Evolutionary conservation across 345 rosid species (phyloP), one percentile per base, ranked within the genome.

Genomic region (Eucalyptus lansdowneana): DNA sequence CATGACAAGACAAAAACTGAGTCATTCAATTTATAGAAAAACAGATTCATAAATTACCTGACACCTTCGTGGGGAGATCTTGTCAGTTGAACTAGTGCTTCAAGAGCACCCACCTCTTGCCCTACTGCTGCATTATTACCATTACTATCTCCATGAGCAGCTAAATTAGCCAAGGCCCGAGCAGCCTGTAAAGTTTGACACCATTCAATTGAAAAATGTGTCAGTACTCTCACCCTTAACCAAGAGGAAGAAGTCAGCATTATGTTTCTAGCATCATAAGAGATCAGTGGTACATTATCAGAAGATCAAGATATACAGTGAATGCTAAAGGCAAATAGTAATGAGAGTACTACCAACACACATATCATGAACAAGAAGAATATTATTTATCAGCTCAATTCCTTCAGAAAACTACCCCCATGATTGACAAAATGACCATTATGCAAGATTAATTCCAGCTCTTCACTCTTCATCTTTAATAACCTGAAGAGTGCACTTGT

Each of bases 91-190:
- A 97, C 98, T 89, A 97, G 96, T 83, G 97, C 98, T 93, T 97
- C 98, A 54, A 97, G 95, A 88, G 98, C 99, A 90, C 98, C 99
- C 89, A 93, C 94, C 92, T 97, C 99, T 94, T 95, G 96, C 89
- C 99, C 99, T 89, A 97, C 98, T n/a, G 98, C 96, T 91, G 99
- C 95, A 93, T 97, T 96, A 83, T 96, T 96, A 53, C 93, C 95
- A 88, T 97, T 97, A 93, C 98, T 97, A 91, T 95, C 99, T 91
- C 98, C 97, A 93, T 97, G 99, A 93, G 99, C 98, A 92, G 99
- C 99, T 92, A 97, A 92, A 90, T 97, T 97, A 89, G 98, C 98
- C 92, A 97, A 92, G 58, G 98, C 98, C 42, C 98, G 98, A 91
- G 99, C 98, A 94, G 98, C 99, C 99, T 96, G 90, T 31, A 86